Evolutionary conservation across 805 yeast species (phyloP).

Genomic region (Pichia rugopelliculosa): DNA sequence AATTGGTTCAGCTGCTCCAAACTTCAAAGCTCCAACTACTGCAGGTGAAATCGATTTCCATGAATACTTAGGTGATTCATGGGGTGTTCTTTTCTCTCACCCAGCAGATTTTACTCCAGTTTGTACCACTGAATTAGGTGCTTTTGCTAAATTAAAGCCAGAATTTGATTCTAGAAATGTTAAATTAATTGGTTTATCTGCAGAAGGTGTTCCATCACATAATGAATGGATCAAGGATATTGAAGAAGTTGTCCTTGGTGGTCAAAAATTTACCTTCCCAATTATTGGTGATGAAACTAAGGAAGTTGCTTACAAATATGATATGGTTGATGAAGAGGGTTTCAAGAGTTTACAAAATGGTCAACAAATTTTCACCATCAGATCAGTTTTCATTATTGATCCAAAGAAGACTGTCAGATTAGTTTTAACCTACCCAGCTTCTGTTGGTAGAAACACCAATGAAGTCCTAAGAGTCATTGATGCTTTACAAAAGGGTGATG

Average conservation of each 20-base stretch:
- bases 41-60: slow-evolving; percentile 81
- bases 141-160: slow-evolving; percentile 81
- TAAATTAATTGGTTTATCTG: slow-evolving; percentile 85
- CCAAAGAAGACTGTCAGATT: slow-evolving; percentile 85
- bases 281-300: slow-evolving; percentile 83
- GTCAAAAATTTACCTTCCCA: slow-evolving; percentile 76
- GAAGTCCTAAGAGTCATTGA: slow-evolving; percentile 89
- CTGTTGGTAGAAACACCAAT: slow-evolving; percentile 88
- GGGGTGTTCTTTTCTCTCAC: slow-evolving; percentile 88
- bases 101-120: slow-evolving; percentile 97
- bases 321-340: slow-evolving; percentile 83
- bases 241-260: slow-evolving; percentile 66
- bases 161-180: slow-evolving; percentile 81
- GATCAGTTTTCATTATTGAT: slow-evolving; percentile 84
- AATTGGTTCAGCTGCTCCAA: slow-evolving; percentile 82
- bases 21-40: slow-evolving; percentile 78
- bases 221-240: slow-evolving; percentile 85
- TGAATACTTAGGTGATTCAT: slow-evolving; percentile 74
- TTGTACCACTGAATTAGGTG: slow-evolving; percentile 94
- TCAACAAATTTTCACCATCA: slow-evolving; percentile 79
- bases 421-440: slow-evolving; percentile 84
- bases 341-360: slow-evolving; percentile 57
- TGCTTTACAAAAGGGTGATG: slow-evolving; percentile 80
- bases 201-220: slow-evolving; percentile 76
- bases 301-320: slow-evolving; percentile 77